Conservation (phyloP, 2,329 filamentous ascomycete species). For the Cladophialophora exuberans region DNA sequence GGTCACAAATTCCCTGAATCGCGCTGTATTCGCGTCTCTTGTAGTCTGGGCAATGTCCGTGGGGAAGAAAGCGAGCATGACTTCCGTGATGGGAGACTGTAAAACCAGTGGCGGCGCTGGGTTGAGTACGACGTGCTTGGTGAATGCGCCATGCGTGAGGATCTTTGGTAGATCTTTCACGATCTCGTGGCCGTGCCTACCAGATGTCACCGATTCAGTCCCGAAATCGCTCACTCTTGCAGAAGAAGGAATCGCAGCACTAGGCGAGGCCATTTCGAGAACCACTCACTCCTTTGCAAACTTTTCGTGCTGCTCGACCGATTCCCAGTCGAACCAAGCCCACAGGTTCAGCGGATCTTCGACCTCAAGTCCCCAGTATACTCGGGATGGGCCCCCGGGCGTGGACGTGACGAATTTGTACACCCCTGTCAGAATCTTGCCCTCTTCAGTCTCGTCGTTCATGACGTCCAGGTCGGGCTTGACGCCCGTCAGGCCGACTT, state of each 20-base stretch:
- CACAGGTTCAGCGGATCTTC: background rate
- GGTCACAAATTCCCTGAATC: background rate
- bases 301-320: background rate
- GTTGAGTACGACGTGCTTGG: background rate
- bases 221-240: background rate
- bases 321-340: constrained; percentile 2
- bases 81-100: background rate
- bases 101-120: background rate
- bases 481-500: background rate
- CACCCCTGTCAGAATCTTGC: background rate
- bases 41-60: background rate
- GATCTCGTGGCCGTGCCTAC: background rate
- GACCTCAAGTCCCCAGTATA: background rate
- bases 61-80: constrained; percentile 1
- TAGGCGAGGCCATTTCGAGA: too few species aligned
- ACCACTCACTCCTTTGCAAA: constrained; percentile 1
- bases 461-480: constrained; percentile 1
- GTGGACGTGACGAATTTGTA: background rate
- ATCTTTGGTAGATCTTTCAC: constrained; percentile 5
- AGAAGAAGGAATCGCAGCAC: background rate
- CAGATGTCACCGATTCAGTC: background rate
- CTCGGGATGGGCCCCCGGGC: background rate
- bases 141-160: background rate
- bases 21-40: background rate
- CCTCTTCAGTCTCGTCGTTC: background rate